These are phyloP conservation scores for Phyllosticta paracitricarpa DNA, from an alignment of 2,329 filamentous ascomycete species.

Conservation along the genomic window DNA sequence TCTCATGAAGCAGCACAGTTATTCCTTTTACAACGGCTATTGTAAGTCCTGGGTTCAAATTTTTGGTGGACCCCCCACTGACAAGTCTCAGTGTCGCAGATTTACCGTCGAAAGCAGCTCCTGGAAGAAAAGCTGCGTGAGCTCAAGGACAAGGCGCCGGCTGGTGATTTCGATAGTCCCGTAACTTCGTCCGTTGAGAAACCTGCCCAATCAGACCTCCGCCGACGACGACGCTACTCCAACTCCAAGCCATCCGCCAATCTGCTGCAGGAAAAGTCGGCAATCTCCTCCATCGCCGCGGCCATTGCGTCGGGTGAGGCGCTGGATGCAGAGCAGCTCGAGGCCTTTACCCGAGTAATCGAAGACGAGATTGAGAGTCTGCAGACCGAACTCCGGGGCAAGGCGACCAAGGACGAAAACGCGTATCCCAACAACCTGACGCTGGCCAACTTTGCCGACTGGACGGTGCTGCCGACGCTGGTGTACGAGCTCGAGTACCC, in stretches of 20 bases:
- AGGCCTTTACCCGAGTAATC: slow-evolving; percentile 55
- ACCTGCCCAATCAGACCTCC: slow-evolving; percentile 8
- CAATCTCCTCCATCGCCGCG: slow-evolving; percentile 51
- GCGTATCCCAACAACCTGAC: slow-evolving; percentile 63
- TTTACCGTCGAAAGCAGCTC: slow-evolving; percentile 41
- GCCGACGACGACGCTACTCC: slow-evolving; percentile 22
- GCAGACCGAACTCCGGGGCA: slow-evolving; percentile 55
- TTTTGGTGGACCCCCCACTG: background rate
- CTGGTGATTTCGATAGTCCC: slow-evolving; percentile 10
- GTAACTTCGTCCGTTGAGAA: slow-evolving; percentile 1
- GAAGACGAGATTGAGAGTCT: slow-evolving; percentile 57
- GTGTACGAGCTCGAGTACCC: slow-evolving; percentile 76
- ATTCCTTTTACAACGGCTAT: slow-evolving; percentile 70
- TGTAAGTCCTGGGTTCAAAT: slow-evolving; percentile 22
- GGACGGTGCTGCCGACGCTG: slow-evolving; percentile 63
- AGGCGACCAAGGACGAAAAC: slow-evolving; percentile 40
- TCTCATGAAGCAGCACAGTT: slow-evolving; percentile 78
- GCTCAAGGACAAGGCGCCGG: slow-evolving; percentile 44
- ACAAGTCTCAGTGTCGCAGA: slow-evolving; percentile 40
- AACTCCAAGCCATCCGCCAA: slow-evolving; percentile 31
- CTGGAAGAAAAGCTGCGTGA: slow-evolving; percentile 44
- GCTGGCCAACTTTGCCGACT: slow-evolving; percentile 56
- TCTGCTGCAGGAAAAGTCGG: slow-evolving; percentile 38
- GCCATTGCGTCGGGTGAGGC: slow-evolving; percentile 52
- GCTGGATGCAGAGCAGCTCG: slow-evolving; percentile 52